Base-by-base conservation (phyloP, 2,329 filamentous ascomycete species). In the Stemphylium lycopersici region DNA sequence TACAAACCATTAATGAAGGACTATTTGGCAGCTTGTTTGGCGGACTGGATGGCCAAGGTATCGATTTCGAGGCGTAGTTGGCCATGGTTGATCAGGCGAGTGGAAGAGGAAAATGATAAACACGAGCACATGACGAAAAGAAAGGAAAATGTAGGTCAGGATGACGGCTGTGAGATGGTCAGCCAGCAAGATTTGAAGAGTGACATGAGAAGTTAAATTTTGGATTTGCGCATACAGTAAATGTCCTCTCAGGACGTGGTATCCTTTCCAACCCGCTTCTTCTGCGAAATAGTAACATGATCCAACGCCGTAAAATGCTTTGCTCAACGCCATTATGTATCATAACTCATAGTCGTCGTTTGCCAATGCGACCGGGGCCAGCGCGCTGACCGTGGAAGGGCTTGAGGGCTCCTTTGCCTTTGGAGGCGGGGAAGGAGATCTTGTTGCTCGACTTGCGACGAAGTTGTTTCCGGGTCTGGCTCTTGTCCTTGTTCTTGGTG, bases 381-480 rank as follows among this genome's bases (percentile, higher is more conserved):
- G 37, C 26, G 13, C 33, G 48, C 32, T 48, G 47, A 22, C 52
- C 47, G 18, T 67, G 69, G 43, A 67, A 70, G 2, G 71, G 71
- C 55, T 74, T 74, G 44, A 73, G 47, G 1, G 71, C 71, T 31
- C 71, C 71, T 46, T 74, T 74, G 39, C 71, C 71, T 20, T 63
- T 61, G 7, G 62, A 62, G 29, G 64, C 31, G 31, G 71, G 71
- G 59, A 79, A 79, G 11, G 72, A 55, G 36, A 78, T 74, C 48
- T 68, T 70, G 64, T 77, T 78, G 38, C 66, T 62, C 5, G 76
- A 68, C 65, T 76, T 77, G 34, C 70, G 68, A 22, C 71, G 69
- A 45, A 65, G 66, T 61, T 73, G 71, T 65, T 75, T 76, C 61
- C 70, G 68, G 32, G 72, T 59, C 52, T 65, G 63, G 54, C 59